These are phyloP conservation scores for Akanthomyces uredinophilus DNA, from an alignment of 2,329 filamentous ascomycete species.

Conservation along the genomic window DNA sequence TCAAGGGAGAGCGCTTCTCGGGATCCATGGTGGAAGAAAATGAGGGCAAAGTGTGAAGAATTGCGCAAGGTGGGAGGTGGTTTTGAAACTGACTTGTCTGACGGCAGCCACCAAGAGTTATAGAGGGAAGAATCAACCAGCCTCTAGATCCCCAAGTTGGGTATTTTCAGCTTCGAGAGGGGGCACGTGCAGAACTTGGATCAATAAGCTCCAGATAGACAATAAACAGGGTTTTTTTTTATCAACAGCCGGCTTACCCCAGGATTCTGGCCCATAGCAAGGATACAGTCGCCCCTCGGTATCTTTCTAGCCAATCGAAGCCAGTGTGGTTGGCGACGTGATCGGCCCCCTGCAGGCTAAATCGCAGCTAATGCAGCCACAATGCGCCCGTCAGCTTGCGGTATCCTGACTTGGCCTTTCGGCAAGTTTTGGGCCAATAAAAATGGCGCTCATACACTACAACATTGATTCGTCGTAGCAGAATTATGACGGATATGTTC, in stretches of 20 bases:
- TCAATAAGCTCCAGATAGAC: background rate
- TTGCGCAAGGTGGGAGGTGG: background rate
- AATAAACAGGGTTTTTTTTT: background rate
- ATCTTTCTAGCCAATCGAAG: background rate
- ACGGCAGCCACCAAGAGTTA: background rate
- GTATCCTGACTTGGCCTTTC: background rate
- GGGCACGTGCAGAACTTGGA: background rate
- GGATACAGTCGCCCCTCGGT: background rate
- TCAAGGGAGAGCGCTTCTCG: background rate
- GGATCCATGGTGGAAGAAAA: background rate
- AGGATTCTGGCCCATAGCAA: background rate
- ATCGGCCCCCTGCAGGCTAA: background rate
- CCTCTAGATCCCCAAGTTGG: background rate
- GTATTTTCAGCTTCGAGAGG: background rate
- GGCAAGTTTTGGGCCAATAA: background rate
- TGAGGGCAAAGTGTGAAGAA: background rate
- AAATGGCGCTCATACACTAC: background rate
- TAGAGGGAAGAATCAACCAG: background rate
- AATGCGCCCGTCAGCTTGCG: background rate
- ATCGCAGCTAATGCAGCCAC: constrained; percentile 10
- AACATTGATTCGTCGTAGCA: background rate
- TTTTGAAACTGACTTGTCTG: background rate
- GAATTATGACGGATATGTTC: background rate
- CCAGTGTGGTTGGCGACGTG: background rate
- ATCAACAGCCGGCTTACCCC: background rate